phyloP scores from a whole-genome alignment of 441 rosid genomes.

The Theobroma grandiflorum region DNA sequence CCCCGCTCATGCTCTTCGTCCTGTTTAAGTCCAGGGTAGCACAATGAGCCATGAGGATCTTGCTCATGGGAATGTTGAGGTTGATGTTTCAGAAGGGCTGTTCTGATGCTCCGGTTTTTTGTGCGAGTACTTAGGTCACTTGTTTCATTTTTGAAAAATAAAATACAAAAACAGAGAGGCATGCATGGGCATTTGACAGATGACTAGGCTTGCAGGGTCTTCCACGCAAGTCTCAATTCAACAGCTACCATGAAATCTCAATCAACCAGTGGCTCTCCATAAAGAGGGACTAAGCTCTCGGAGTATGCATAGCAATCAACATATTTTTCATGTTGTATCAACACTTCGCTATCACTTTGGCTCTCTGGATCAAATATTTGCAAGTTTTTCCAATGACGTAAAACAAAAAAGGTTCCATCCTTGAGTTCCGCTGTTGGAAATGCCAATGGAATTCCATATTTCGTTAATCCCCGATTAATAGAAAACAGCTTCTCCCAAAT shows the following conservation, averaged over 20 bases:
- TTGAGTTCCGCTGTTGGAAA: constrained; percentile 3
- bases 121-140: no score
- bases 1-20: no score
- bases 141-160: no score
- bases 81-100: no score
- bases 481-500: background rate
- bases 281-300: background rate
- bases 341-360: background rate
- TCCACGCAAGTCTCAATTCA: no score
- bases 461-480: background rate
- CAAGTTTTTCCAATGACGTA: background rate
- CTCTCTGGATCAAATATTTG: background rate
- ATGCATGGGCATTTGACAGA: no score
- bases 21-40: no score
- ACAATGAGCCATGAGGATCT: no score
- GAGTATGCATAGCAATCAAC: background rate
- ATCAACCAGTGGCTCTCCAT: constrained; percentile 9
- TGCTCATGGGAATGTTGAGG: no score
- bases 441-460: background rate
- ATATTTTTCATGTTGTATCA: background rate
- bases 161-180: no score
- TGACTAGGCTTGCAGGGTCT: no score
- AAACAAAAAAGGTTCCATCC: constrained; percentile 6
- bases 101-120: no score
- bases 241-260: background rate